A percentile compares a stretch with the other conserved stretches of the same genome.
Evolutionary conservation across 441 rosid species (phyloP).

Genomic region (Erysimum cheiri): DNA sequence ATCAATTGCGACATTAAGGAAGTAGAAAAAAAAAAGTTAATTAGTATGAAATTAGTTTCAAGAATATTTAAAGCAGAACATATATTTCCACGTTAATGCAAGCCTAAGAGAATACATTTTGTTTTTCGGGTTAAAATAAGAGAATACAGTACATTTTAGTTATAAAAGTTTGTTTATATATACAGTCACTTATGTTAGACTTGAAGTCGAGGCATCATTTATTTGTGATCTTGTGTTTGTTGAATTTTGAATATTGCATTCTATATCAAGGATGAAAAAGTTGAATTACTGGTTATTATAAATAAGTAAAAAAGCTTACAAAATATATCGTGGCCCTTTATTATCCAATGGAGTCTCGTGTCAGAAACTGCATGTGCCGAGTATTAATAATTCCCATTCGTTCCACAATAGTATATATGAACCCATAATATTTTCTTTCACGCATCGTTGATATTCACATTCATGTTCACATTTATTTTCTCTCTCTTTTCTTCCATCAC

Average conservation of each 20-base stretch:
- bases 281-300: slow-evolving; percentile 6
- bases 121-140: too few species aligned
- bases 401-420: slow-evolving; percentile 21
- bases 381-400: slow-evolving; percentile 37
- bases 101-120: background rate
- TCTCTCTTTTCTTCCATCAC: background rate
- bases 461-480: slow-evolving; percentile 11
- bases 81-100: background rate
- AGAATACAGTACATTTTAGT: background rate
- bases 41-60: background rate
- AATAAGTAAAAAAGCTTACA: background rate
- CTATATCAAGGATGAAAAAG: slow-evolving; percentile 1
- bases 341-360: slow-evolving; percentile 35
- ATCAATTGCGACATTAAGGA: background rate
- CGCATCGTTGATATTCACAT: slow-evolving; percentile 32
- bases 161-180: background rate
- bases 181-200: background rate
- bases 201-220: background rate
- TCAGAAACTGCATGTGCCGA: slow-evolving; percentile 43
- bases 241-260: slow-evolving; percentile 12
- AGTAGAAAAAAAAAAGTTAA: background rate
- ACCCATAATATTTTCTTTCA: slow-evolving; percentile 27
- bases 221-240: slow-evolving; percentile 13
- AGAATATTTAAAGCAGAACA: slow-evolving; percentile 3
- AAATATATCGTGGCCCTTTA: slow-evolving; percentile 37